phyloP scores from a whole-genome alignment of 108 stramenopile genomes.

The Hondaea fermentalgiana region DNA sequence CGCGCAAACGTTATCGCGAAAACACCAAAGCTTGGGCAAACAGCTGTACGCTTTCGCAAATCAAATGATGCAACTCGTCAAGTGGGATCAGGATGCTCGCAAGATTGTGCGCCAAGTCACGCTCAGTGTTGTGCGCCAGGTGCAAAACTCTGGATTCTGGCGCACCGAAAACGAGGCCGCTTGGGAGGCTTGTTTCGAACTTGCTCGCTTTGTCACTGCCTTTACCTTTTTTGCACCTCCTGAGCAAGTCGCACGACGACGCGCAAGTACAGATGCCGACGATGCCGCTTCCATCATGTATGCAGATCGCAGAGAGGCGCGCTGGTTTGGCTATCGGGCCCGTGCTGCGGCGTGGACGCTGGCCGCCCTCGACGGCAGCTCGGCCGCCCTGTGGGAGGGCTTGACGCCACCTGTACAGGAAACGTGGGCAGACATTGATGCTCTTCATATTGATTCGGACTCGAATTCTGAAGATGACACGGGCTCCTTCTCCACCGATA shows the following conservation, averaged over 20 bases:
- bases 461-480: too few relatives aligned
- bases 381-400: background rate
- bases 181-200: background rate
- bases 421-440: background rate
- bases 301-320: background rate
- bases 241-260: too few relatives aligned
- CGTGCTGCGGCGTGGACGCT: background rate
- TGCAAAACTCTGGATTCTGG: background rate
- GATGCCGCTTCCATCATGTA: background rate
- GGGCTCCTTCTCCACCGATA: background rate
- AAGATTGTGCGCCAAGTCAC: background rate
- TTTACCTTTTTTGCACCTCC: background rate
- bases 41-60: background rate
- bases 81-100: background rate
- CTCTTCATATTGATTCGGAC: background rate
- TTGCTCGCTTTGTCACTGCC: background rate
- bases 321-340: background rate
- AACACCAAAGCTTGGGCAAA: background rate
- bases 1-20: background rate
- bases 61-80: background rate
- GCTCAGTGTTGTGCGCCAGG: background rate
- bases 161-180: background rate
- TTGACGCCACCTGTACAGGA: background rate
- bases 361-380: background rate
- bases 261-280: background rate